phyloP scores from a whole-genome alignment of 345 rosid genomes.

The Citrus australasica region DNA sequence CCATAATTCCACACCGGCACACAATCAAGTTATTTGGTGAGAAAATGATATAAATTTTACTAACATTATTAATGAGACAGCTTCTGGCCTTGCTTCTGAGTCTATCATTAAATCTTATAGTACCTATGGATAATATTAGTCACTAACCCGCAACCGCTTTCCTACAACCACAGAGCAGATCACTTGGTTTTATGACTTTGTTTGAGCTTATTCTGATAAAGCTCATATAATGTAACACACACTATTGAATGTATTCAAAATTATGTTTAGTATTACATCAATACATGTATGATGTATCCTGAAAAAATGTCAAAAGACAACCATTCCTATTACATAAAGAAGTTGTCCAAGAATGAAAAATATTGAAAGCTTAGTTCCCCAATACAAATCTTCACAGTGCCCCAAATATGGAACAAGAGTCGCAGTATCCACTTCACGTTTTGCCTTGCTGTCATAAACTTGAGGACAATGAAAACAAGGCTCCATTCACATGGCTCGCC shows the following conservation, averaged over 20 bases:
- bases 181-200: no score
- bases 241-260: neutral
- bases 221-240: no score
- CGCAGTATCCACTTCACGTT: conserved; percentile 17
- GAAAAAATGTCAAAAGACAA: neutral
- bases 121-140: neutral
- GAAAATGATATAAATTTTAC: neutral
- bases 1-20: no score
- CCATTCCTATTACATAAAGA: neutral
- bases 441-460: conserved; percentile 16
- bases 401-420: conserved; percentile 21
- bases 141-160: no score
- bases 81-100: neutral
- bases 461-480: conserved; percentile 36
- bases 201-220: no score
- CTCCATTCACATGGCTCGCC: conserved; percentile 30
- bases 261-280: neutral
- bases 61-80: neutral
- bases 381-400: conserved; percentile 31
- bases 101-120: neutral
- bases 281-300: neutral
- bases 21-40: neutral
- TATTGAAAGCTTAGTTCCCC: conserved; percentile 21
- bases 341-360: no score
- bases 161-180: no score